These are phyloP conservation scores for Penicillium paneum DNA, from an alignment of 2,329 filamentous ascomycete genomes.

Conservation along the genomic window DNA sequence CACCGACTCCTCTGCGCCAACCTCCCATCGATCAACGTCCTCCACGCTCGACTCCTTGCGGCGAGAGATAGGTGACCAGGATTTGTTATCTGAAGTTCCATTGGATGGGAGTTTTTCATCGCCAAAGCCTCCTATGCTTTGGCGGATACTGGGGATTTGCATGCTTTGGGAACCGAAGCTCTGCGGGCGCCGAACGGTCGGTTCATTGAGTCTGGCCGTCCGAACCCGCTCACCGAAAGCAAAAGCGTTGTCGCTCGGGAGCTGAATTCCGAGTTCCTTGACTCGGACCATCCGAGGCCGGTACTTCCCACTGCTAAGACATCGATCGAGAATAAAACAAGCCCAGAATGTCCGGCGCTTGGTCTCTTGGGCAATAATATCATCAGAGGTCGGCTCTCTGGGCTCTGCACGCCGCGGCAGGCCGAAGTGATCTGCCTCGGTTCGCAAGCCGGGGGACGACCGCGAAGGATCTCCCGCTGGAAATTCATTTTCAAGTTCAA, in stretches of 20 bases:
- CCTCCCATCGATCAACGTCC: slow-evolving; percentile 51
- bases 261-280: slow-evolving; percentile 52
- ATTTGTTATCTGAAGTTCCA: slow-evolving; percentile 33
- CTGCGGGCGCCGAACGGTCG: slow-evolving; percentile 36
- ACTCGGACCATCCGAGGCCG: slow-evolving; percentile 53
- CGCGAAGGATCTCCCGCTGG: slow-evolving; percentile 45
- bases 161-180: slow-evolving; percentile 43
- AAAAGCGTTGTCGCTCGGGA: slow-evolving; percentile 57
- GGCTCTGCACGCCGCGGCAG: slow-evolving; percentile 32
- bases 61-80: slow-evolving; percentile 41
- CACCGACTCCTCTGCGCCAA: slow-evolving; percentile 53
- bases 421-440: slow-evolving; percentile 41
- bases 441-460: slow-evolving; percentile 34
- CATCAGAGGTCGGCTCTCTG: slow-evolving; percentile 43
- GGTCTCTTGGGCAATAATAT: slow-evolving; percentile 54
- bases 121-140: slow-evolving; percentile 37
- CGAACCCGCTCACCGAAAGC: slow-evolving; percentile 54
- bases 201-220: slow-evolving; percentile 49
- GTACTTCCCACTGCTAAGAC: slow-evolving; percentile 54
- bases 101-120: slow-evolving; percentile 40
- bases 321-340: slow-evolving; percentile 57
- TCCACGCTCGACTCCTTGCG: slow-evolving; percentile 41
- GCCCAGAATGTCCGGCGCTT: slow-evolving; percentile 57
- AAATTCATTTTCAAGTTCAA: slow-evolving; percentile 48
- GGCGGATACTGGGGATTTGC: slow-evolving; percentile 43